Evolutionary conservation across 495 filamentous ascomycete genomes (phyloP).

Genomic region (Penicillium antarcticum): DNA sequence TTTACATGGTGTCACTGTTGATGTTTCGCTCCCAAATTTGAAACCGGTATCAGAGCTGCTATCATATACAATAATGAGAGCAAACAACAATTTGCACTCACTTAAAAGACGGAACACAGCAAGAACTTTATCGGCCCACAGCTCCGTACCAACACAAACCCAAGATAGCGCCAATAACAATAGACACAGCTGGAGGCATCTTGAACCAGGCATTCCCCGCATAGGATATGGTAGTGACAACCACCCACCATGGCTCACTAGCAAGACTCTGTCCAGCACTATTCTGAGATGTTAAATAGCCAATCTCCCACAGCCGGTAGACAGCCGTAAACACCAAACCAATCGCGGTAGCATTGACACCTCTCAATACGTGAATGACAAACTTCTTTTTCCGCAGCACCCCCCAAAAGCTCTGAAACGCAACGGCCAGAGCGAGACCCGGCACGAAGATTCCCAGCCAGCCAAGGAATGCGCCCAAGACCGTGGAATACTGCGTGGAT

Average conservation of each 20-base stretch:
- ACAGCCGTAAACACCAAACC: constrained; percentile 82
- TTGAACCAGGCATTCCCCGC: constrained; percentile 61
- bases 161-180: constrained; percentile 61
- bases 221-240: constrained; percentile 60
- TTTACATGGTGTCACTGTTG: too few species aligned
- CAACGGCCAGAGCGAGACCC: constrained; percentile 62
- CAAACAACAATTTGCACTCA: too few species aligned
- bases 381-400: constrained; percentile 49
- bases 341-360: constrained; percentile 73
- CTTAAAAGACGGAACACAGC: too few species aligned
- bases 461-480: constrained; percentile 60
- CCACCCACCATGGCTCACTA: constrained; percentile 74
- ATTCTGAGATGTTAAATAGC: constrained; percentile 54
- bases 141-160: constrained; percentile 66
- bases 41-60: too few species aligned
- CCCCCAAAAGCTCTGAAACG: constrained; percentile 69
- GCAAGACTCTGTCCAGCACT: constrained; percentile 55
- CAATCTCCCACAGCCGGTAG: constrained; percentile 79
- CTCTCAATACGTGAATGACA: constrained; percentile 58
- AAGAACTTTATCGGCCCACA: constrained; percentile 29
- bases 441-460: constrained; percentile 71
- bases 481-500: constrained; percentile 32
- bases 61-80: too few species aligned
- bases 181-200: constrained; percentile 57
- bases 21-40: too few species aligned